These are phyloP conservation scores for Teratosphaeria pseudoeucalypti DNA, from an alignment of 2,329 filamentous ascomycete genomes.

Conservation along the genomic window DNA sequence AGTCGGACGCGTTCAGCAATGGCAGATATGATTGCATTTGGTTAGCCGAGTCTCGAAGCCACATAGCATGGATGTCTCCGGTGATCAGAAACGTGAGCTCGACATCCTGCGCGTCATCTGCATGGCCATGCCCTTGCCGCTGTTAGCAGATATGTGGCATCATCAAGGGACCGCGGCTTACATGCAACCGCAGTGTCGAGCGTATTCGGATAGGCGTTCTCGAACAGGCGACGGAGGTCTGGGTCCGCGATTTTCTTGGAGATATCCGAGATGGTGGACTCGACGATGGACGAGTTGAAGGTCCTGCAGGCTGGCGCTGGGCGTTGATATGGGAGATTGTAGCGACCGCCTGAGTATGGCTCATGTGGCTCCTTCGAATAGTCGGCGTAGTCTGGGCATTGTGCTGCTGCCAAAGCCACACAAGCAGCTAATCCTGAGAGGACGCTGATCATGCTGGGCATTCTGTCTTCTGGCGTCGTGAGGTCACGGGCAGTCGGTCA, in stretches of 20 bases:
- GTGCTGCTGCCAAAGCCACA: not conserved
- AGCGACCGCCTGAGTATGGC: constrained; percentile 34
- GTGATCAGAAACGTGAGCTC: constrained; percentile 54
- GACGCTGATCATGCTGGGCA: not conserved
- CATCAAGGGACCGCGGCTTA: constrained; percentile 26
- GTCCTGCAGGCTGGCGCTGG: constrained; percentile 36
- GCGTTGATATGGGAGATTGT: constrained; percentile 36
- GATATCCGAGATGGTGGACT: constrained; percentile 27
- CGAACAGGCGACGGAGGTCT: constrained; percentile 60
- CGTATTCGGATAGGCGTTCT: constrained; percentile 65
- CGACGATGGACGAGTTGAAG: constrained; percentile 35
- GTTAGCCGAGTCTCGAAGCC: constrained; percentile 49
- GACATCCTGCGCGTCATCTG: constrained; percentile 45
- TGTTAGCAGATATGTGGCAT: constrained; percentile 47
- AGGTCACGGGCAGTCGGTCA: not conserved
- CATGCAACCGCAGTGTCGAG: constrained; percentile 51
- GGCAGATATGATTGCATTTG: constrained; percentile 62
- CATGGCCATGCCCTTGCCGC: constrained; percentile 55
- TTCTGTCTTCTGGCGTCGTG: not conserved
- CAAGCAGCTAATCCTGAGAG: not conserved
- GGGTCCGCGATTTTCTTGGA: constrained; percentile 31
- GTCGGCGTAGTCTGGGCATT: constrained; percentile 35
- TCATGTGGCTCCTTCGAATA: constrained; percentile 32
- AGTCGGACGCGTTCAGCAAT: constrained; percentile 45
- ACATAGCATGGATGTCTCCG: constrained; percentile 49